Base-by-base conservation (phyloP, 2,329 filamentous ascomycete species). In the Arthrobotrys iridis region DNA sequence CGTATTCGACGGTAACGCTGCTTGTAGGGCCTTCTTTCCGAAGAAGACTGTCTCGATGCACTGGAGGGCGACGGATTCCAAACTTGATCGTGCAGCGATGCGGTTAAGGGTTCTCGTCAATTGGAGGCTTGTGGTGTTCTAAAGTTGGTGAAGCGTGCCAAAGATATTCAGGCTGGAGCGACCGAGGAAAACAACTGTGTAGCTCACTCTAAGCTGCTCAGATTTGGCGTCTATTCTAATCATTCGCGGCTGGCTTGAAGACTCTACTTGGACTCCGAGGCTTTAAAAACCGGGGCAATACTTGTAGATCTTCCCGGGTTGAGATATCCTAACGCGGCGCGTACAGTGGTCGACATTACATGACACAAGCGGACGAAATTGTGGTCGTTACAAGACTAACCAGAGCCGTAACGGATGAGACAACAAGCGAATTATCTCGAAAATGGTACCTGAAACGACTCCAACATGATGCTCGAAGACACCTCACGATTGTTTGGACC, bases 321-420 rank as follows among this genome's bases (percentile, higher is more conserved):
- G 33, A 10, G 40, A 13, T 33, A 59, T 22, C 43, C 55, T 8
- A 59, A 59, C 22, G 55, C 55, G 6, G 55, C 40, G 7, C 35
- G 55, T n/a, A 59, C 35, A 7, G 55, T 35, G 3, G 55, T 43
- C 15, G 40, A 1, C 55, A 45, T 3, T 59, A 45, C 13, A 43
- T 60, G 50, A 7, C 28, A 2, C 50, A 35, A 30, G 22, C 60
- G 30, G 30, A 64, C 10, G 60, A 55, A n/a, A 50, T 64, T 8
- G 45, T 64, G 4, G 60, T 64, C 20, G 60, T 64, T 20, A 55
- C 60, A 13, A 52, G 46, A 8, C 45, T 64, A 2, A 64, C 60
- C n/a, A 64, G 60, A 22, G 60, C 43, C 30, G 37, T 20, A 1
- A 64, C 60, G 1, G 60, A 64, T 10, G 2, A 64, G 18, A 64